Evolutionary conservation across 2,329 filamentous ascomycete genomes (phyloP), one percentile per base, ranked within the genome.

Genomic region (Ceratocystis destructans): DNA sequence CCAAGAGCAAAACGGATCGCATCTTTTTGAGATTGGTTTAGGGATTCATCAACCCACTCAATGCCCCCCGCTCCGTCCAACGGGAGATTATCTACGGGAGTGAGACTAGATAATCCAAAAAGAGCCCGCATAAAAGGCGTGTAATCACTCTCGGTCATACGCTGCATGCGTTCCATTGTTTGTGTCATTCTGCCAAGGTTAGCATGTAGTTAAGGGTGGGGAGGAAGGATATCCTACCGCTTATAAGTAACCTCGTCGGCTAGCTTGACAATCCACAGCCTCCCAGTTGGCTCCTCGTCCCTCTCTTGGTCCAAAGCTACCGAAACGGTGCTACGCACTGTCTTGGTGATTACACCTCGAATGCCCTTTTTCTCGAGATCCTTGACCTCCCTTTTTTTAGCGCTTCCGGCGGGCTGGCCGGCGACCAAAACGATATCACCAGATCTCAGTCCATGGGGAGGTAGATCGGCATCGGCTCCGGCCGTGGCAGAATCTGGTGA

Each of bases 1-100:
- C 87, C 87, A 65, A 99, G 77, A 0, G 93, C 91, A 73, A 97
- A 99, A n/a, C 84, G 76, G 67, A 88, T 84, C 17, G 85, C 85
- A 66, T 86, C 83, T 70, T 85, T 87, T 72, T 88, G 86, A 12
- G 82, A 85, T 12, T 84, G 81, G 71, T 88, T 87, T 25, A 88
- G 76, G 17, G 77, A 80, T 17, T 79, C 78, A 70, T 87, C 83
- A 66, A 86, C 72, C 84, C 84, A 88, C 53, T 82, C 77, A 6
- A 87, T 74, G 46, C 75, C 76, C 5, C 75, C 77, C 55, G 76
- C 72, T 2, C 64, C 59, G 4, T 50, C 20, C 5, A 44, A 28
- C 5, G 66, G 64, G n/a, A 68, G 63, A 25, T 3, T 31, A 68
- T 78, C 73, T 0, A 83, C 75, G 0, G 79, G 76, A 2, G 79